Percentiles rank a stretch among this genome's conserved stretches.
phyloP scores from a whole-genome alignment of 1,139 yeast species.

The Taphrina deformans region DNA sequence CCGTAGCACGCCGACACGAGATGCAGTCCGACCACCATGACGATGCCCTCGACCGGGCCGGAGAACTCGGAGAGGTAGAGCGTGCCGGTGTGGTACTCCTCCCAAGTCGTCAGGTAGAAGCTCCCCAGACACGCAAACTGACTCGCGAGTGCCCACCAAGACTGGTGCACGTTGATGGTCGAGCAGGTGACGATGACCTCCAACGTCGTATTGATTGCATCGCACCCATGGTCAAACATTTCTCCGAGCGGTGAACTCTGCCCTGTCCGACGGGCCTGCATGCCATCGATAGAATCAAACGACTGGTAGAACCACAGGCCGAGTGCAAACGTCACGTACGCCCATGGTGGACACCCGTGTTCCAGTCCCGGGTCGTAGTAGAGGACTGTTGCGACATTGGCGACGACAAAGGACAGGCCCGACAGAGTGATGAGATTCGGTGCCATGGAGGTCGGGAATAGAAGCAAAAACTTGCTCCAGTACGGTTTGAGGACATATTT shows the following conservation, averaged over 20 bases:
- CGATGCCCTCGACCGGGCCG: conserved; percentile 80
- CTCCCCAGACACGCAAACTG: conserved; percentile 33
- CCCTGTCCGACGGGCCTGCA: conserved; percentile 65
- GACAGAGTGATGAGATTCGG: conserved; percentile 63
- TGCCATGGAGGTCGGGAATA: conserved; percentile 72
- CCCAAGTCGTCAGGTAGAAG: conserved; percentile 56
- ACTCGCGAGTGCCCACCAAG: conserved; percentile 32
- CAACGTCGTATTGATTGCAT: conserved; percentile 63
- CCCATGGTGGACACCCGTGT: conserved; percentile 61
- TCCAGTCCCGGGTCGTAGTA: conserved; percentile 61
- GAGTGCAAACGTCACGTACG: conserved; percentile 65
- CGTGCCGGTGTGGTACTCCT: conserved; percentile 63
- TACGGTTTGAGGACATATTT: conserved; percentile 64
- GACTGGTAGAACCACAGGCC: conserved; percentile 78
- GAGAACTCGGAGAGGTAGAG: conserved; percentile 65
- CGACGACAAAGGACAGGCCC: conserved; percentile 61
- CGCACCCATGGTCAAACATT: conserved; percentile 72
- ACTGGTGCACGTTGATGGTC: conserved; percentile 26
- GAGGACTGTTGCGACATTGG: conserved; percentile 57
- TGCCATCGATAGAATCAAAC: conserved; percentile 80
- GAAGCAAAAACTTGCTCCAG: conserved; percentile 66
- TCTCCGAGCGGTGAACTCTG: conserved; percentile 80
- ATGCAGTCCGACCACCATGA: conserved; percentile 58
- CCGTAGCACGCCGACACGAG: conserved; percentile 61
- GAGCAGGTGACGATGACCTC: conserved; percentile 38